A percentile compares a stretch with the other conserved stretches of the same genome.
Evolutionary conservation across 768 basidiomycete genomes (phyloP).

Genomic region (Phanerochaete carnosa): DNA sequence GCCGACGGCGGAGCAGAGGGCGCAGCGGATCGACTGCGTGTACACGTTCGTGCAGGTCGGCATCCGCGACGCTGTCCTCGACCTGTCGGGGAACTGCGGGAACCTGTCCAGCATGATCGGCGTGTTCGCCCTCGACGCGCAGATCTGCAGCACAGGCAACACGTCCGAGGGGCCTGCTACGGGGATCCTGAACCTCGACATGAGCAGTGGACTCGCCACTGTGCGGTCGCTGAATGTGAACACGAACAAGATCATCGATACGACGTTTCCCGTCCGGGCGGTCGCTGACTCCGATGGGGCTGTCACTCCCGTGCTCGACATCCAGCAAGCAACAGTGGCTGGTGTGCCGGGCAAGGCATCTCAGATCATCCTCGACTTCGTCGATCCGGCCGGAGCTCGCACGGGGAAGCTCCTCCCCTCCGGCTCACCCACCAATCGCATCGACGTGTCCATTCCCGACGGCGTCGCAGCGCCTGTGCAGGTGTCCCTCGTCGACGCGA

Average conservation of each 20-base stretch:
- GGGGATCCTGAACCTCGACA: too few relatives aligned
- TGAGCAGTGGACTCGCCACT: slow-evolving; percentile 32
- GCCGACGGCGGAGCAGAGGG: slow-evolving; percentile 39
- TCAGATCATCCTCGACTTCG: slow-evolving; percentile 61
- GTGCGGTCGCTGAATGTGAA: slow-evolving; percentile 71
- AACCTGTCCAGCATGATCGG: slow-evolving; percentile 75
- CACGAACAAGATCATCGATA: slow-evolving; percentile 64
- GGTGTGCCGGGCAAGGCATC: slow-evolving; percentile 69
- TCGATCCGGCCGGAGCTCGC: slow-evolving; percentile 62
- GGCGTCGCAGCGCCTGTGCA: slow-evolving; percentile 16
- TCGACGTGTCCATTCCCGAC: slow-evolving; percentile 30
- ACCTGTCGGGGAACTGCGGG: slow-evolving; percentile 74
- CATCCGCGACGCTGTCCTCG: slow-evolving; percentile 55
- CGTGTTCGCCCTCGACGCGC: slow-evolving; percentile 68
- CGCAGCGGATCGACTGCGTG: slow-evolving; percentile 52
- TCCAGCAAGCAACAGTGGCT: slow-evolving; percentile 53
- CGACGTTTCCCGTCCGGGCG: slow-evolving; percentile 71
- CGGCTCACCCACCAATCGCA: slow-evolving; percentile 42
- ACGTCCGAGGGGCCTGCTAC: too few relatives aligned
- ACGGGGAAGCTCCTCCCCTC: slow-evolving; percentile 72
- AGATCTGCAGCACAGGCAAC: slow-evolving; percentile 37
- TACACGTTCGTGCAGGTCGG: slow-evolving; percentile 65
- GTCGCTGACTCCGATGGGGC: background rate
- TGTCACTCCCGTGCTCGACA: slow-evolving; percentile 36
- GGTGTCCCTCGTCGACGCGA: slow-evolving; percentile 63